Conservation (phyloP, 2,329 filamentous ascomycete species). For the Periconia digitata region DNA sequence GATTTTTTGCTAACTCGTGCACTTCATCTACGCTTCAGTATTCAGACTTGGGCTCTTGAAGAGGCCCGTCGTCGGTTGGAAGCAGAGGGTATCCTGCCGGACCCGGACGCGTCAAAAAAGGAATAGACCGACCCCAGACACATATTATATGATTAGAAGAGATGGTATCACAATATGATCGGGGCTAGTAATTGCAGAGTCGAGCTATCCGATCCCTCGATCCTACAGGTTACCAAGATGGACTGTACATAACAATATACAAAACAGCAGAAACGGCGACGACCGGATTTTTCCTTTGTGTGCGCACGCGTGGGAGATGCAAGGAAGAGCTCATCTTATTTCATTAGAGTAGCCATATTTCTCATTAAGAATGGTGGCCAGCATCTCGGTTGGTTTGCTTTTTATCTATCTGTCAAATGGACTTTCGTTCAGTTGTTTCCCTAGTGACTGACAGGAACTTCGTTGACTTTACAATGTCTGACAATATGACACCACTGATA, state of each 20-base stretch:
- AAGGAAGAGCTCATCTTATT: not conserved
- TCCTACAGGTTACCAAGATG: no score
- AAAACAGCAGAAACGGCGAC: not conserved
- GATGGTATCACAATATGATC: no score
- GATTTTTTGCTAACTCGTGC: not conserved
- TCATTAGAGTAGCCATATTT: not conserved
- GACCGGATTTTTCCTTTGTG: not conserved
- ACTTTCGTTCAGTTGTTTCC: no score
- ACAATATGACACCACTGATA: no score
- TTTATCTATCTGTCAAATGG: not conserved
- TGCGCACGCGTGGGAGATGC: no score
- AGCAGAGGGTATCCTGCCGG: slow-evolving; percentile 88
- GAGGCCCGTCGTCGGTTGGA: slow-evolving; percentile 95
- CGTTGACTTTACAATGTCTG: no score
- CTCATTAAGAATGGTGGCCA: not conserved
- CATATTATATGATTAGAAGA: no score
- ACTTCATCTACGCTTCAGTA: slow-evolving; percentile 62
- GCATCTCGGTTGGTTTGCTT: not conserved
- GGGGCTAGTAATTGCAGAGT: no score
- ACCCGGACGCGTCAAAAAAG: slow-evolving; percentile 62
- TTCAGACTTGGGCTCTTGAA: slow-evolving; percentile 99
- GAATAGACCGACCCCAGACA: slow-evolving; percentile 20
- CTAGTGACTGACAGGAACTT: no score
- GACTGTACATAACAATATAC: not conserved
- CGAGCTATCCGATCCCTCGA: no score